A percentile compares a stretch with the other conserved stretches of the same genome.
Evolutionary conservation across 2,329 filamentous ascomycete genomes (phyloP).

Genomic region (Nigrospora oryzae): DNA sequence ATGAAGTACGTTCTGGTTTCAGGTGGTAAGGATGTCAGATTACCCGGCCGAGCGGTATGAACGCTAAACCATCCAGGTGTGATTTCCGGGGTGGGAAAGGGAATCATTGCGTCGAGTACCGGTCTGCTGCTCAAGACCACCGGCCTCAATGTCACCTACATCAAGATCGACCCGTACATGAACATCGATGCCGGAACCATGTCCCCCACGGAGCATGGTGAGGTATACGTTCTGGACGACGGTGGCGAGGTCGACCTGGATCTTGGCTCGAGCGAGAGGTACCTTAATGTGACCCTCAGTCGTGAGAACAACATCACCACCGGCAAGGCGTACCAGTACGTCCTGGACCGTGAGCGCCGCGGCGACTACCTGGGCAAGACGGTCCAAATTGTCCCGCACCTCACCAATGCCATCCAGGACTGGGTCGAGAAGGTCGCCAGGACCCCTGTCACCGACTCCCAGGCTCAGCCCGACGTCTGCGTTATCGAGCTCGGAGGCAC

Average conservation of each 20-base stretch:
- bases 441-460: constrained; percentile 79
- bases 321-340: constrained; percentile 88
- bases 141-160: constrained; percentile 57
- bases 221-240: constrained; percentile 81
- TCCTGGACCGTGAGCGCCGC: constrained; percentile 59
- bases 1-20: constrained; percentile 6
- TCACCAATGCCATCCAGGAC: constrained; percentile 85
- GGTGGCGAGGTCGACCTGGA: constrained; percentile 54
- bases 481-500: constrained; percentile 63
- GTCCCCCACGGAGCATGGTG: constrained; percentile 55
- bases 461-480: constrained; percentile 80
- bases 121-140: constrained; percentile 72
- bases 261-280: constrained; percentile 48
- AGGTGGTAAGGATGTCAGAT: background rate
- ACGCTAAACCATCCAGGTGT: constrained; percentile 17
- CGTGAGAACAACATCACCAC: constrained; percentile 95
- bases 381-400: constrained; percentile 85
- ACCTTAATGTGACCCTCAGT: constrained; percentile 73
- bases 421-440: constrained; percentile 83
- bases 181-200: constrained; percentile 64
- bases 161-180: constrained; percentile 58
- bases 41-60: background rate
- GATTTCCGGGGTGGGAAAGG: constrained; percentile 39
- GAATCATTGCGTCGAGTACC: constrained; percentile 61
- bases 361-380: constrained; percentile 82